Base-by-base conservation (phyloP, 768 basidiomycete species). In the Kwoniella europaea region DNA sequence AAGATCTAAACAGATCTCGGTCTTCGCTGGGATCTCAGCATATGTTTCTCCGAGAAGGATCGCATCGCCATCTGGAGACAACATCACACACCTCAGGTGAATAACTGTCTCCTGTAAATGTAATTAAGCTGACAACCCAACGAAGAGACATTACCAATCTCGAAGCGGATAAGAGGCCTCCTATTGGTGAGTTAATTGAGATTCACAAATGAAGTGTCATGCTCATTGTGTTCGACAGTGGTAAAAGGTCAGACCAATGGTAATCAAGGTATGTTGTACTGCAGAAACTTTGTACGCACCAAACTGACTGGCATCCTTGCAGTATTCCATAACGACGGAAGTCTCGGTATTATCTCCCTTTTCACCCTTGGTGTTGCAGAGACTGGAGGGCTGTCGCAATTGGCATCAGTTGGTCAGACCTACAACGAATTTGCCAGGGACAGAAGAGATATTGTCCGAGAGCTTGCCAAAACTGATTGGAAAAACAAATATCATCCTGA, bases 161-260 rank as follows among this genome's bases (percentile, higher is more conserved):
- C 44, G 62, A 63, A 42, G 72, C 56, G 3, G 75, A 76, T 52
- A 72, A 74, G n/a, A 60, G 75, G 52, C 75, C 75, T 20, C 57
- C 67, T 15, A 74, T 76, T 57, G 46, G 69, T 75, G 57, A 64
- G 73, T 63, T 10, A 18, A 35, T 12, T 10, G n/a, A 41, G 35
- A 10, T 24, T 29, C 18, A 35, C 18, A 41, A 57, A 18, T 27
- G 22, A 42, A 64, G 10, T 27, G 41, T n/a, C 22, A 22, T 16
- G 3, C 10, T 10, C 57, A 27, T 27, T 35, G 10, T 65, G 7
- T 41, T 64, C 18, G 46, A 24, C 46, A 74, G 73, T 58, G 29
- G 73, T 74, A 24, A 74, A 74, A 57, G 73, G 73, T 29, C 73
- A 74, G 52, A 74, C 73, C 24, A 74, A 67, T 55, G 73, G 73